Evolutionary conservation across 2,329 filamentous ascomycete genomes (phyloP).

Genomic region (Furcasterigmium sp.): DNA sequence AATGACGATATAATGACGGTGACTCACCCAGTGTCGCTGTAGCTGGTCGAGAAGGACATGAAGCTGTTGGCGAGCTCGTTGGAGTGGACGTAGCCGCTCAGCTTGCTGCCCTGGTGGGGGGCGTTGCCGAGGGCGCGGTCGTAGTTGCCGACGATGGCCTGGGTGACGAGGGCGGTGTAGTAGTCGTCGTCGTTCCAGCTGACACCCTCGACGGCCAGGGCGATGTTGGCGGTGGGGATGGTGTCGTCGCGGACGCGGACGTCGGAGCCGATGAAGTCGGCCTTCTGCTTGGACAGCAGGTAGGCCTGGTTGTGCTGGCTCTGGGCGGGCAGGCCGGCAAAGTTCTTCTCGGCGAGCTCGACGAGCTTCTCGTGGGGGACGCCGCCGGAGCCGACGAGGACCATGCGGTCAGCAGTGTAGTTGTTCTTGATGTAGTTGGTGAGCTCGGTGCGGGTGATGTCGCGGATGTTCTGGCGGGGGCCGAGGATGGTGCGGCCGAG

Average conservation of each 20-base stretch:
- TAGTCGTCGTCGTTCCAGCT: constrained; percentile 99
- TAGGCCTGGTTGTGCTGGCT: constrained; percentile 71
- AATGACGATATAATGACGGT: background rate
- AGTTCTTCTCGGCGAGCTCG: constrained; percentile 94
- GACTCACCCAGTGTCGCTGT: constrained; percentile 94
- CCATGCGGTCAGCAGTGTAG: constrained; percentile 99
- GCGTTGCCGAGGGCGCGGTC: constrained; percentile 98
- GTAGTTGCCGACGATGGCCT: constrained; percentile 99
- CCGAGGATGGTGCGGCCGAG: constrained; percentile 97
- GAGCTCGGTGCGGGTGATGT: constrained; percentile 88
- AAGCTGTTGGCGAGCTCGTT: constrained; percentile 98
- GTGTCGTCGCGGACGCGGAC: constrained; percentile 94
- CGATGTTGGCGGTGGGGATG: constrained; percentile 93
- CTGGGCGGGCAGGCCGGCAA: constrained; percentile 70
- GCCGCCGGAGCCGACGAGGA: constrained; percentile 91
- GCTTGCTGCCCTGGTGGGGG: constrained; percentile 95
- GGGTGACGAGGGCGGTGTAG: constrained; percentile 94
- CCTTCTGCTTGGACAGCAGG: constrained; percentile 75
- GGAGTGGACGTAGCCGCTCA: constrained; percentile 90
- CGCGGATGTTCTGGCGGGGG: constrained; percentile 96
- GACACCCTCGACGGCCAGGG: constrained; percentile 97
- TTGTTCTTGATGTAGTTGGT: constrained; percentile 98
- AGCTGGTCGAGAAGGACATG: constrained; percentile 99
- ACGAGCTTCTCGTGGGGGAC: constrained; percentile 92
- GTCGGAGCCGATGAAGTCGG: constrained; percentile 95